Conservation (phyloP, 257 asterid species). For the Gentiana dahurica region DNA sequence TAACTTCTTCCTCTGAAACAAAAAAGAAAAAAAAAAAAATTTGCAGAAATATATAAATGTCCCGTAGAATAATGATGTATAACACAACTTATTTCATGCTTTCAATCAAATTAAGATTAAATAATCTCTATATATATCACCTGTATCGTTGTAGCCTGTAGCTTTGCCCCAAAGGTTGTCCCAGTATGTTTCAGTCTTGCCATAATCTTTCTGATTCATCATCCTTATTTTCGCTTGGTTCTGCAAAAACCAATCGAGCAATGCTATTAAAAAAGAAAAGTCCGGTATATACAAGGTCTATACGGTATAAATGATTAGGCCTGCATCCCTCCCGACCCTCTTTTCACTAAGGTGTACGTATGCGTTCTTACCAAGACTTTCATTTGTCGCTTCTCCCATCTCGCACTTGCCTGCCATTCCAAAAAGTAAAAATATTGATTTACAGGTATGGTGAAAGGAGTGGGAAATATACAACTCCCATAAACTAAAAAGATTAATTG, state of each 20-base stretch:
- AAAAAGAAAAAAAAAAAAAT: too few relatives aligned
- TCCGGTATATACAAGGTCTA: background rate
- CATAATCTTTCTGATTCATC: slow-evolving; percentile 66
- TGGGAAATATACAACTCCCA: too few relatives aligned
- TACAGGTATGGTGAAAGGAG: background rate
- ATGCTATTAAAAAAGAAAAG: background rate
- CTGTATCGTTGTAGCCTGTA: slow-evolving; percentile 33
- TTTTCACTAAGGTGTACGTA: too few relatives aligned
- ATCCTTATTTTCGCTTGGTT: slow-evolving; percentile 65
- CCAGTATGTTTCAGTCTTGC: slow-evolving; percentile 54
- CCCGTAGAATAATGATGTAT: background rate
- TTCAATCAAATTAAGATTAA: too few relatives aligned
- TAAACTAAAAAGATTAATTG: too few relatives aligned
- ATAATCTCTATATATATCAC: slow-evolving; percentile 14
- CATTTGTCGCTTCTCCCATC: slow-evolving; percentile 85
- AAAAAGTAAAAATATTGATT: background rate
- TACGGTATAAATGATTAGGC: background rate
- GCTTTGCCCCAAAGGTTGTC: slow-evolving; percentile 69
- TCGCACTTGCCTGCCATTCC: slow-evolving; percentile 55
- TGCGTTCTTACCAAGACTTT: slow-evolving; percentile 69
- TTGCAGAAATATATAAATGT: background rate
- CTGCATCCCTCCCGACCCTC: too few relatives aligned
- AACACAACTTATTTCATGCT: background rate
- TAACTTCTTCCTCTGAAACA: slow-evolving; percentile 53
- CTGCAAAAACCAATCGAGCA: slow-evolving; percentile 20